Conservation (phyloP, 768 basidiomycete species). For the Porphyrellus cyaneotinctus region DNA sequence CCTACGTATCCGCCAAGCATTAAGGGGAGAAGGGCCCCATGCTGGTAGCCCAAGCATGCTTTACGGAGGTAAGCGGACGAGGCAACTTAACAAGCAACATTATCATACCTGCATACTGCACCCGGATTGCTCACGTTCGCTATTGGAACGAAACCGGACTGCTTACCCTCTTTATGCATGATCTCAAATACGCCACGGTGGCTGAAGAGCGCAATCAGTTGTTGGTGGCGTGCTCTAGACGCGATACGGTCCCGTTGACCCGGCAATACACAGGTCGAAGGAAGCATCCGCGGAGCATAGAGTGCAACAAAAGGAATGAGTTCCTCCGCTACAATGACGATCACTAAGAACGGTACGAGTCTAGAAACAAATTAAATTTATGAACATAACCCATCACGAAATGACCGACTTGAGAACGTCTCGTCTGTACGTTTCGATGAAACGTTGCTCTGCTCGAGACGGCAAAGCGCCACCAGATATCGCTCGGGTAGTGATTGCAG, state of each 20-base stretch:
- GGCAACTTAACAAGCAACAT: background rate
- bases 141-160: conserved; percentile 26
- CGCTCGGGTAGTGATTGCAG: conserved; percentile 52
- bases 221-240: conserved; percentile 44
- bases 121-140: conserved; percentile 20
- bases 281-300: conserved; percentile 79
- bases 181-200: conserved; percentile 37
- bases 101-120: conserved; percentile 57
- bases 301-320: conserved; percentile 79
- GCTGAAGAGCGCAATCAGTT: conserved; percentile 39
- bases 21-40: conserved; percentile 36
- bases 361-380: conserved; percentile 26
- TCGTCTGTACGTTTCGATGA: conserved; percentile 60
- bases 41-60: conserved; percentile 38
- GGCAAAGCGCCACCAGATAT: conserved; percentile 56
- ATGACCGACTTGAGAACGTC: conserved; percentile 65
- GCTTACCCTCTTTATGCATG: conserved; percentile 31
- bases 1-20: conserved; percentile 34
- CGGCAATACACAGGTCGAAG: conserved; percentile 82
- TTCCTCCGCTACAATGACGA: conserved; percentile 75
- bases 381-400: background rate
- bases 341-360: conserved; percentile 73
- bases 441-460: conserved; percentile 64
- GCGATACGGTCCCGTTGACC: conserved; percentile 69
- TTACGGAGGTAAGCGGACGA: conserved; percentile 26